Conservation (phyloP, 2,329 filamentous ascomycete species). For the Botrytis medusae region DNA sequence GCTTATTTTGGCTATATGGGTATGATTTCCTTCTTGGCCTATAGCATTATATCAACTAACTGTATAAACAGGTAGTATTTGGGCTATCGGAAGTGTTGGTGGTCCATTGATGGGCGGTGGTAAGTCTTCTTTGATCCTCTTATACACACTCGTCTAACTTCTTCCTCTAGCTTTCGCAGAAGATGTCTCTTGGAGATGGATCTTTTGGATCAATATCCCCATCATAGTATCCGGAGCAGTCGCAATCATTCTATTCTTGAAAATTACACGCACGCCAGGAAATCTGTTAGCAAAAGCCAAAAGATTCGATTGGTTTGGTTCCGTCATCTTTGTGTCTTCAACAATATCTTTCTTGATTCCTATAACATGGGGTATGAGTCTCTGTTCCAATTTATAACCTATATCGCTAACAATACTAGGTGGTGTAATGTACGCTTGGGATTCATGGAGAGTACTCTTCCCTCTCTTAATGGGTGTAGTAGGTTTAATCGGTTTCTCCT, state of each 20-base stretch:
- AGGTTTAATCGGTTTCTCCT: constrained; percentile 52
- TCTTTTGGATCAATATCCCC: constrained; percentile 53
- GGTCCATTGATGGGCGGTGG: constrained; percentile 53
- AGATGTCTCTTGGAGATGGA: constrained; percentile 57
- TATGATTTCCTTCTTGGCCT: not conserved
- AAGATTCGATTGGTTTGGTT: constrained; percentile 63
- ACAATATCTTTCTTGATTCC: constrained; percentile 61
- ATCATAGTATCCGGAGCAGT: constrained; percentile 33
- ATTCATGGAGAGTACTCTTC: constrained; percentile 59
- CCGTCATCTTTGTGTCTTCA: constrained; percentile 58
- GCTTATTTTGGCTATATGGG: constrained; percentile 42
- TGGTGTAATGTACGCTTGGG: constrained; percentile 65
- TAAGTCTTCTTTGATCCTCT: not conserved
- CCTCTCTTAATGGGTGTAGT: constrained; percentile 57
- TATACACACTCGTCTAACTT: not conserved
- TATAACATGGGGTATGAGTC: constrained; percentile 53
- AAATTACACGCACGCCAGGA: constrained; percentile 31
- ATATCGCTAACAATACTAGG: constrained; percentile 34
- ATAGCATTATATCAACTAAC: not conserved
- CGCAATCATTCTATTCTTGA: constrained; percentile 36
- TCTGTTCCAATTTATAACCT: not conserved
- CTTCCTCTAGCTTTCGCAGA: constrained; percentile 48
- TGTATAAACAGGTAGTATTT: constrained; percentile 40
- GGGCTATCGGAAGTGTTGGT: constrained; percentile 55
- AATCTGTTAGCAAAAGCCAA: constrained; percentile 40